These are phyloP conservation scores for Gnomoniopsis sp. DNA, from an alignment of 2,329 filamentous ascomycete genomes.

Conservation along the genomic window DNA sequence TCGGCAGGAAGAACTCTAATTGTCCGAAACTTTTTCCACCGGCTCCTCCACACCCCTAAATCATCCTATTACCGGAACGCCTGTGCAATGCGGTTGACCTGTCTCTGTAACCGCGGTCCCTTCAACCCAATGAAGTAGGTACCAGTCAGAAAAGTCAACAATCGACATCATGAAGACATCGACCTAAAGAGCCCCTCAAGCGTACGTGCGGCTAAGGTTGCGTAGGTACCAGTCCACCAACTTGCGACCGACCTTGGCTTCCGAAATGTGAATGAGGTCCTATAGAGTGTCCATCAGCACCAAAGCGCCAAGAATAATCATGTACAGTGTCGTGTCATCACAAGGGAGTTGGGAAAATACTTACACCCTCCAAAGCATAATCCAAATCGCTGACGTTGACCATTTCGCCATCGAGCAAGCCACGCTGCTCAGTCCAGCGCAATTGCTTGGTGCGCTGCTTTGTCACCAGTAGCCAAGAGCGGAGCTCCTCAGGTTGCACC, in stretches of 20 bases:
- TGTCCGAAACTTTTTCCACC: constrained; percentile 1
- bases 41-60: constrained; percentile 2
- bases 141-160: neutral
- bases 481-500: constrained; percentile 91
- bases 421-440: constrained; percentile 88
- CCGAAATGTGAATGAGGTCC: constrained; percentile 97
- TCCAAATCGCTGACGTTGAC: constrained; percentile 94
- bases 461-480: constrained; percentile 91
- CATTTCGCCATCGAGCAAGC: constrained; percentile 85
- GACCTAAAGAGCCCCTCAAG: constrained; percentile 32
- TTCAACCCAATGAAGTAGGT: constrained; percentile 9
- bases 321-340: constrained; percentile 7
- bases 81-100: constrained; percentile 36
- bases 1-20: neutral
- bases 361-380: constrained; percentile 91
- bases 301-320: constrained; percentile 19
- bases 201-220: constrained; percentile 94
- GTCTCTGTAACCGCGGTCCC: constrained; percentile 24
- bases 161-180: neutral
- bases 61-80: constrained; percentile 29
- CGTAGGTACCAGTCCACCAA: constrained; percentile 98
- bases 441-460: constrained; percentile 98
- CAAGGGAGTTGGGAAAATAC: constrained; percentile 36
- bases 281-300: constrained; percentile 33
- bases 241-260: constrained; percentile 96